Evolutionary conservation across 345 rosid genomes (phyloP).

Genomic region (Dovyalis caffra): DNA sequence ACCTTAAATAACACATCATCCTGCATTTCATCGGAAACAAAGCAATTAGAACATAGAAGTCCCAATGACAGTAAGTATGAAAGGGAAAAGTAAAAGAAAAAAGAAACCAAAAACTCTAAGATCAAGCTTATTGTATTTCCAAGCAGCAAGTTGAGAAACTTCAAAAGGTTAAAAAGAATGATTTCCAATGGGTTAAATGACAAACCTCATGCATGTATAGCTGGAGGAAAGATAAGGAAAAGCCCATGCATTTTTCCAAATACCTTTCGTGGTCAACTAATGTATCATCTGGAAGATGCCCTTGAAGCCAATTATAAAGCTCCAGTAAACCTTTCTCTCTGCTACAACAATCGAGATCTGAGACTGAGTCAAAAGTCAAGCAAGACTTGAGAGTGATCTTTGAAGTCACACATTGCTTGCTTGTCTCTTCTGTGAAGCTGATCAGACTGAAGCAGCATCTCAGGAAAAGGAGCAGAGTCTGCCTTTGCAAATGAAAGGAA

Average conservation of each 20-base stretch:
- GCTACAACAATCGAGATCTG: slow-evolving; percentile 25
- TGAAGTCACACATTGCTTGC: slow-evolving; percentile 31
- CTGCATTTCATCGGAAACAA: slow-evolving; percentile 37
- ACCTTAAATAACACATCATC: slow-evolving; percentile 81
- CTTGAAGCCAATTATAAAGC: slow-evolving; percentile 60
- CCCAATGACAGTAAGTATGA: not conserved
- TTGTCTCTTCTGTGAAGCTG: slow-evolving; percentile 36
- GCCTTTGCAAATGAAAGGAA: slow-evolving; percentile 61
- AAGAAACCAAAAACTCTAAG: not conserved
- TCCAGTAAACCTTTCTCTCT: slow-evolving; percentile 50
- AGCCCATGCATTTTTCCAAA: slow-evolving; percentile 40
- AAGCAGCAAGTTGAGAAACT: not conserved
- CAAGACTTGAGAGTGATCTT: slow-evolving; percentile 15
- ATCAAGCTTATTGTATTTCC: not conserved
- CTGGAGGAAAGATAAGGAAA: slow-evolving; percentile 62
- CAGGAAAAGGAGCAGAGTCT: slow-evolving; percentile 61
- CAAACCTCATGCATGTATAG: slow-evolving; percentile 77
- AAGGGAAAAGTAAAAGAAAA: not conserved
- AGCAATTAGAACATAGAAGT: slow-evolving; percentile 13
- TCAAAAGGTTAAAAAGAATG: not conserved
- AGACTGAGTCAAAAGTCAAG: slow-evolving; percentile 21
- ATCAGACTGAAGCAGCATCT: slow-evolving; percentile 62
- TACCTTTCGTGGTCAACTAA: slow-evolving; percentile 33
- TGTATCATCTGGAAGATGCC: slow-evolving; percentile 36
- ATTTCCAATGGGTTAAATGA: slow-evolving; percentile 1